Evolutionary conservation across 208 protist genomes (phyloP), one percentile per base, ranked within the genome.

Genomic region (Novymonas esmeraldas): DNA sequence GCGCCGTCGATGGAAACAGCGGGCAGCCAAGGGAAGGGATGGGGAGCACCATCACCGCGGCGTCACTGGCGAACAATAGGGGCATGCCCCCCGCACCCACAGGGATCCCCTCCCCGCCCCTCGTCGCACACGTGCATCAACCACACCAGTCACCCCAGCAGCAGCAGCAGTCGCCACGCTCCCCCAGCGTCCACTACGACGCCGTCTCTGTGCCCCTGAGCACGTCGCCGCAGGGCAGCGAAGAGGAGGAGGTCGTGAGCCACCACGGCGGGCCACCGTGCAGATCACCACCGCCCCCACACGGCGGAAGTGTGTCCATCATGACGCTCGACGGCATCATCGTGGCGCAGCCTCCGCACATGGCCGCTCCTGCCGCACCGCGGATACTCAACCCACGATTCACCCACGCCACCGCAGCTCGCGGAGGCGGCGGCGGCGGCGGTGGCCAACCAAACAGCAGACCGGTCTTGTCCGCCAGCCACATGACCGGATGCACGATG

Each of bases 161-260:
- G 50, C 29, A 33, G 29, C 50, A 13, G 29, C 50, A 39, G 50
- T 24, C 16, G 50, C 7, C 18, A 13, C 18, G 29, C 29, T 38
- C 50, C 50, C 24, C 10, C 14, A 56, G 50, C 29, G 29, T 29
- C 20, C 9, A 56, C 29, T 56, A 24, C n/a, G 50, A 56, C 50
- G 11, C 50, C 48, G 10, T 26, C 26, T 6, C 48, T n/a, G 48
- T 13, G 48, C 2, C 26, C 5, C 24, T 14, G 9, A 31, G 22
- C 20, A 52, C 48, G 6, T 18, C 26, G 2, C 26, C 48, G 5
- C 9, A 33, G 5, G 26, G 48, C 48, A 56, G 50, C 38, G 50
- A 56, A 26, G 50, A 56, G 18, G 29, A 56, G 9, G 50, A 38
- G 50, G 28, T 18, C 33, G 24, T 56, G 26, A 26, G 14, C 9